Evolutionary conservation across 768 basidiomycete species (phyloP).

Genomic region (Tulasnella sp.): DNA sequence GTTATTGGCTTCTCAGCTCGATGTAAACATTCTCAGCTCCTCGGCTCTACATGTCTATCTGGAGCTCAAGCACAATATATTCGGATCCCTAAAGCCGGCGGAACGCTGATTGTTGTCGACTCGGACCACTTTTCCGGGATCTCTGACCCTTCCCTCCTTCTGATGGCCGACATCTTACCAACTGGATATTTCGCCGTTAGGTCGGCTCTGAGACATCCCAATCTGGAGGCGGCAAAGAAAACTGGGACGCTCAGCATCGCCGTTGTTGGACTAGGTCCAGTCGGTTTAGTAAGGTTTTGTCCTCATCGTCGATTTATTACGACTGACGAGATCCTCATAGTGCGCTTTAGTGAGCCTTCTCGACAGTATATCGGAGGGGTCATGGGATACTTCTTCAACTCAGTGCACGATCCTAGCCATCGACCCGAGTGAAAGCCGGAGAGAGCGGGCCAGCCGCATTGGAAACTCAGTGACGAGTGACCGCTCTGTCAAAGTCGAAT

Average conservation of each 20-base stretch:
- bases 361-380: neutral
- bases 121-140: constrained; percentile 26
- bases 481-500: neutral
- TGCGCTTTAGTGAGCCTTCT: constrained; percentile 2
- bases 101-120: constrained; percentile 51
- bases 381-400: constrained; percentile 27
- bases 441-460: constrained; percentile 33
- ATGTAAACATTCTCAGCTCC: constrained; percentile 52
- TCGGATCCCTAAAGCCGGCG: constrained; percentile 71
- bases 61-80: constrained; percentile 77
- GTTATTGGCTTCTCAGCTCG: constrained; percentile 65
- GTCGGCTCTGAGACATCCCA: constrained; percentile 66
- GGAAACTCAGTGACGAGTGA: neutral
- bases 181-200: constrained; percentile 70
- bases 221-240: constrained; percentile 33
- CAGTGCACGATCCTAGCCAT: constrained; percentile 49
- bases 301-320: neutral
- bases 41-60: constrained; percentile 57
- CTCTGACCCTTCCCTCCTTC: constrained; percentile 56
- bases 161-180: constrained; percentile 71
- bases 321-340: neutral
- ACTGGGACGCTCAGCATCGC: constrained; percentile 48
- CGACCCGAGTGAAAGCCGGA: constrained; percentile 50
- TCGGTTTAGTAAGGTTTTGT: constrained; percentile 52
- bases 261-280: constrained; percentile 68